phyloP scores from a whole-genome alignment of 73 alveolate genomes.

The Tetrahymena elliotti region DNA sequence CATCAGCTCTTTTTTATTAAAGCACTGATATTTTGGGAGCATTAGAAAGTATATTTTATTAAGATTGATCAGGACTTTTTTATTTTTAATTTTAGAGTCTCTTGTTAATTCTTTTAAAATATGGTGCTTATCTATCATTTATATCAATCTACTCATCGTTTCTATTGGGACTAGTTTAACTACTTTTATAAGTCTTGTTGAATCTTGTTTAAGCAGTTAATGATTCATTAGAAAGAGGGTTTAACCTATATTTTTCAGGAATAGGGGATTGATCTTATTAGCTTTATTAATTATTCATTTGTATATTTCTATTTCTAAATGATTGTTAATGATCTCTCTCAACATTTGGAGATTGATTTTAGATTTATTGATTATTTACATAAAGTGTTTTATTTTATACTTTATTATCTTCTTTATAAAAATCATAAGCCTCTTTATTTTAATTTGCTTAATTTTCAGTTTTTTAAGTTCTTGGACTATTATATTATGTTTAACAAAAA shows the following conservation, averaged over 20 bases:
- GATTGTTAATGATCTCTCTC: not conserved
- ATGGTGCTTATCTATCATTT: not conserved
- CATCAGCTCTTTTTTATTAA: not conserved
- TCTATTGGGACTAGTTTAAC: not conserved
- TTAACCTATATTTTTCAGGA: not conserved
- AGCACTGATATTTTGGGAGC: not conserved
- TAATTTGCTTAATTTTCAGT: not conserved
- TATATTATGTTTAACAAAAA: not conserved
- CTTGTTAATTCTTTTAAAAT: not conserved
- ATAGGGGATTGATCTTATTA: not conserved
- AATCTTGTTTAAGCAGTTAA: not conserved
- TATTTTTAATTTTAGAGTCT: not conserved
- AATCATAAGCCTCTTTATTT: not conserved
- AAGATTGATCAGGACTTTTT: not conserved
- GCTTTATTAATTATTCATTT: not conserved
- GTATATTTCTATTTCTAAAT: too few species aligned
- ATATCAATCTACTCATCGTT: not conserved
- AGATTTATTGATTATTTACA: not conserved
- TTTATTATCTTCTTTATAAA: not conserved
- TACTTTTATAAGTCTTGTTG: not conserved
- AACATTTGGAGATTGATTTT: not conserved
- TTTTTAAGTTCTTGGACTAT: not conserved
- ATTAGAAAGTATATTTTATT: not conserved
- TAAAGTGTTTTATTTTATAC: not conserved
- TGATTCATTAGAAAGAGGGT: not conserved